Percentiles rank a stretch among this genome's conserved stretches.
These are phyloP conservation scores for Solanum appendiculatum DNA, from an alignment of 257 asterid genomes.

Conservation along the genomic window DNA sequence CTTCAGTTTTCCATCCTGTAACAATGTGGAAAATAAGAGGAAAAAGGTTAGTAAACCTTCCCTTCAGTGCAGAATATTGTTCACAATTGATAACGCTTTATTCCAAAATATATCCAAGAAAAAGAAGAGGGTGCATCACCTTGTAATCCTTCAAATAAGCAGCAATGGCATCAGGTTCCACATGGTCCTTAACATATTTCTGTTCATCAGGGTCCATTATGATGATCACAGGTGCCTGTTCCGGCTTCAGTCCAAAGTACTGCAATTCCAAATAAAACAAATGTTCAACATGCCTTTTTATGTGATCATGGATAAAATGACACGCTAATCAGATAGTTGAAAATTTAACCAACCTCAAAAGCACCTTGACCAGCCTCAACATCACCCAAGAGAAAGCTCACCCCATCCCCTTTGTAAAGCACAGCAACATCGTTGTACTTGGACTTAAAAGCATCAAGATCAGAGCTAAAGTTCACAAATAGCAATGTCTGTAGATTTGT, in stretches of 20 bases:
- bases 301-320: background rate
- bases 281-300: background rate
- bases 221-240: conserved; percentile 57
- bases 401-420: conserved; percentile 51
- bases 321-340: background rate
- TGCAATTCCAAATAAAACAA: conserved; percentile 21
- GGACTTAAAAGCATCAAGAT: conserved; percentile 42
- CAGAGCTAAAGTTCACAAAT: conserved; percentile 56
- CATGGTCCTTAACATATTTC: conserved; percentile 47
- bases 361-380: conserved; percentile 50
- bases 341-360: conserved; percentile 43
- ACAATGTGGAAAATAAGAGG: background rate
- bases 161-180: conserved; percentile 52
- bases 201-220: conserved; percentile 36
- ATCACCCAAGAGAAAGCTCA: conserved; percentile 71
- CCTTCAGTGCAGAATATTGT: background rate
- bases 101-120: background rate
- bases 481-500: conserved; percentile 49
- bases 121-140: conserved; percentile 21
- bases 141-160: conserved; percentile 49
- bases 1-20: conserved; percentile 57
- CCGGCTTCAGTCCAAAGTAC: conserved; percentile 68
- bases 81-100: background rate
- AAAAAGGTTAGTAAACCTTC: background rate
- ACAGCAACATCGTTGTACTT: conserved; percentile 55